A percentile compares a stretch with the other conserved stretches of the same genome.
Evolutionary conservation across 192 early-diverging fungal genomes (phyloP).

Genomic region (Coemansia sp.): DNA sequence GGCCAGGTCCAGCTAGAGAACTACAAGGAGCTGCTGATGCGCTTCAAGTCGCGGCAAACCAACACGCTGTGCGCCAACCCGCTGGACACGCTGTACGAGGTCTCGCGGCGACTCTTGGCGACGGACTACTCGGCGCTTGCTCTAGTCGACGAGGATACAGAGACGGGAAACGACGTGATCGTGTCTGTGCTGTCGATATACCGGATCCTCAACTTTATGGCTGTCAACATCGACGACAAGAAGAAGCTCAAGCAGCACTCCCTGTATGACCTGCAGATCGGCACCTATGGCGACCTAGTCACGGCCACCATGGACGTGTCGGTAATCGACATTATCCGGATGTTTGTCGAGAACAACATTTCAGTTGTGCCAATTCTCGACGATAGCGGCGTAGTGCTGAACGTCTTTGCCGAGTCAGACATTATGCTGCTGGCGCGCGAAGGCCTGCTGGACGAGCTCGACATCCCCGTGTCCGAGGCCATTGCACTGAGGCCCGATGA

Average conservation of each 20-base stretch:
- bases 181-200: constrained; percentile 87
- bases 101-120: constrained; percentile 70
- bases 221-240: constrained; percentile 71
- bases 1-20: constrained; percentile 56
- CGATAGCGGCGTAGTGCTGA: constrained; percentile 74
- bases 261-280: constrained; percentile 75
- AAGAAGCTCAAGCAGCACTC: constrained; percentile 57
- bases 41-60: constrained; percentile 44
- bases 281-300: constrained; percentile 77
- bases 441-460: constrained; percentile 59
- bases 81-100: constrained; percentile 79
- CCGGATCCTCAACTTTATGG: constrained; percentile 82
- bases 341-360: constrained; percentile 86
- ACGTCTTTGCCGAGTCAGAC: constrained; percentile 96
- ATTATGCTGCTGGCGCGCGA: constrained; percentile 72
- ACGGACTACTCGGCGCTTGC: constrained; percentile 85
- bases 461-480: constrained; percentile 83
- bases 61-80: constrained; percentile 75
- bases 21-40: constrained; percentile 47
- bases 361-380: constrained; percentile 93
- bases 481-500: constrained; percentile 78
- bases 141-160: constrained; percentile 73
- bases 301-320: constrained; percentile 74
- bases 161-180: constrained; percentile 74
- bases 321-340: constrained; percentile 83